Conservation (phyloP, 495 filamentous ascomycete genomes). For the Neurospora sp. region DNA sequence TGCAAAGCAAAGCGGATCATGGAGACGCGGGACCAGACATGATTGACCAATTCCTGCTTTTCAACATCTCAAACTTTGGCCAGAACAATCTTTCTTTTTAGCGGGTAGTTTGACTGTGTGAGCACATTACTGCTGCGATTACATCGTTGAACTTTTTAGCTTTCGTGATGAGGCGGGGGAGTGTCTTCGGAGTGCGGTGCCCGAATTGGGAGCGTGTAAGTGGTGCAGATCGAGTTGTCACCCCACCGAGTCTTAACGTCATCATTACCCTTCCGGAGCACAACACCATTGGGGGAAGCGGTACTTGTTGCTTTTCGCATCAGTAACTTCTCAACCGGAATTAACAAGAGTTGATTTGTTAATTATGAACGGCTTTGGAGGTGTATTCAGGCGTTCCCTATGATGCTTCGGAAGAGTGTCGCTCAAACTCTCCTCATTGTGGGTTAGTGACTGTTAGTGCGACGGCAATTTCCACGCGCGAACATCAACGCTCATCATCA, state of each 20-base stretch:
- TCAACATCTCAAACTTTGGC: too few species aligned
- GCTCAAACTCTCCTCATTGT: background rate
- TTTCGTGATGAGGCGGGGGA: too few species aligned
- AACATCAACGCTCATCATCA: background rate
- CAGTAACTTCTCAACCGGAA: background rate
- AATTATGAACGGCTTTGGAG: background rate
- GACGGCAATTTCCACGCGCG: too few species aligned
- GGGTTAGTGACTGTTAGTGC: background rate
- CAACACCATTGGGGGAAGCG: background rate
- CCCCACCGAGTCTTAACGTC: background rate
- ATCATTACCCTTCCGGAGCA: background rate
- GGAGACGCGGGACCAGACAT: too few species aligned
- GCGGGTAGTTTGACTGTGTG: too few species aligned
- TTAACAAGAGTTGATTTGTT: background rate
- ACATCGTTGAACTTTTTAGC: too few species aligned
- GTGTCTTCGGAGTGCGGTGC: too few species aligned
- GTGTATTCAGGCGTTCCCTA: background rate
- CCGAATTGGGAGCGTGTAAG: background rate
- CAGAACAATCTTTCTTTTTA: too few species aligned
- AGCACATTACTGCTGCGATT: too few species aligned
- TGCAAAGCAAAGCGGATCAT: too few species aligned
- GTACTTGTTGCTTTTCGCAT: background rate
- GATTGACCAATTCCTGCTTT: too few species aligned
- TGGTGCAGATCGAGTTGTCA: background rate
- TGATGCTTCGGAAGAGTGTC: background rate